Percentiles rank a stretch among this genome's conserved stretches.
phyloP scores from a whole-genome alignment of 495 filamentous ascomycete species.

The Barbatosphaeria neglecta region DNA sequence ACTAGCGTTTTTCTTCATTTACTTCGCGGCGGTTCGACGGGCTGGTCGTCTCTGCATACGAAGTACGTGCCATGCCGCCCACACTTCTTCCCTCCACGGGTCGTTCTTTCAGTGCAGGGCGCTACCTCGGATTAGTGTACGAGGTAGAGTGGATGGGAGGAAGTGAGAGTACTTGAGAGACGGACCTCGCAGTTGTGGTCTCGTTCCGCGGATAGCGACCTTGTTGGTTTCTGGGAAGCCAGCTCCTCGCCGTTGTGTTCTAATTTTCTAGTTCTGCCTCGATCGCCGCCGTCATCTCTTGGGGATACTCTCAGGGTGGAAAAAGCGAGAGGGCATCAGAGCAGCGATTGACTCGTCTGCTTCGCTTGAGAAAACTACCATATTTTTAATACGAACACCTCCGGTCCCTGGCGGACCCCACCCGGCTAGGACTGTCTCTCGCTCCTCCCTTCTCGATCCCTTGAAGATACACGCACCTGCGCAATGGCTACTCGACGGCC shows the following conservation, averaged over 20 bases:
- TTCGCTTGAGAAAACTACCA: neutral
- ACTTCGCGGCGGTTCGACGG: too few species aligned
- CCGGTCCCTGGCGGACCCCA: neutral
- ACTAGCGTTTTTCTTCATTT: too few species aligned
- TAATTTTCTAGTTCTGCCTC: neutral
- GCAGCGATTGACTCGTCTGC: neutral
- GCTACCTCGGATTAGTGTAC: too few species aligned
- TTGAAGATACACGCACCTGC: too few species aligned
- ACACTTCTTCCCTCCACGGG: too few species aligned
- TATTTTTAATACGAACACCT: neutral
- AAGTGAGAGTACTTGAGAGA: neutral
- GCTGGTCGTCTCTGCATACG: too few species aligned
- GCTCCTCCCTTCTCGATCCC: neutral
- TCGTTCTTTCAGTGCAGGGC: neutral
- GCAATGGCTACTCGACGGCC: constrained; percentile 8
- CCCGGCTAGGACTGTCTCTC: neutral
- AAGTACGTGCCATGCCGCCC: too few species aligned
- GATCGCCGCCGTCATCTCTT: neutral
- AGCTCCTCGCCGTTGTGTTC: neutral
- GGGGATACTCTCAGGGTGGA: neutral
- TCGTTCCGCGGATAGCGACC: too few species aligned
- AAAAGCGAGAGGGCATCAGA: neutral
- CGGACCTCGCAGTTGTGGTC: neutral
- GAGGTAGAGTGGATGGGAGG: neutral
- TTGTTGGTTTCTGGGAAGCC: neutral